A percentile compares a stretch with the other conserved stretches of the same genome.
phyloP scores from a whole-genome alignment of 2,329 filamentous ascomycete species.

The Talaromyces islandicus region DNA sequence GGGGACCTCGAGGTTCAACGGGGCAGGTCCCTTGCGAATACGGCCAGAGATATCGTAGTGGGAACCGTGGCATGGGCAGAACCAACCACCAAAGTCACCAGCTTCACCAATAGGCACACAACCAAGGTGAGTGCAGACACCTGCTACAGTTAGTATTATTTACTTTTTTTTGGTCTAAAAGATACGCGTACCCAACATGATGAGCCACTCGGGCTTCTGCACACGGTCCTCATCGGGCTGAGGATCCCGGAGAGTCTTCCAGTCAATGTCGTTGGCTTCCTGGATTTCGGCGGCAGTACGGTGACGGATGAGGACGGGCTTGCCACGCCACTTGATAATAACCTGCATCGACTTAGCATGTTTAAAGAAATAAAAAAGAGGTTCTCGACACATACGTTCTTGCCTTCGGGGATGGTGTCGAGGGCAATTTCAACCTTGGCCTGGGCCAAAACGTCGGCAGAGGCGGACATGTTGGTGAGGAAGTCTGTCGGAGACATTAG shows the following conservation, averaged over 20 bases:
- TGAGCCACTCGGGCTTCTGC: conserved; percentile 96
- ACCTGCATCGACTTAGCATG: conserved; percentile 50
- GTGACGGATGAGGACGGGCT: conserved; percentile 99
- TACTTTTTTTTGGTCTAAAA: conserved; percentile 6
- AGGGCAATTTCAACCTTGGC: conserved; percentile 99
- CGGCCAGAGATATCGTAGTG: conserved; percentile 99
- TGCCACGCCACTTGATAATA: conserved; percentile 99
- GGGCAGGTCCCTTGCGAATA: conserved; percentile 94
- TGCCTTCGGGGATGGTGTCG: conserved; percentile 88
- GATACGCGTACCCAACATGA: conserved; percentile 76
- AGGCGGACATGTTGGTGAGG: conserved; percentile 99
- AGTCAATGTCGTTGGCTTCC: conserved; percentile 83
- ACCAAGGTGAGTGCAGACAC: conserved; percentile 98
- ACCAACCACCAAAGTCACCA: conserved; percentile 97
- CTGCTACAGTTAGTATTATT: conserved; percentile 39
- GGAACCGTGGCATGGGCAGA: conserved; percentile 99
- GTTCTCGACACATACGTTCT: conserved; percentile 70
- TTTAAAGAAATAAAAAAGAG: not conserved
- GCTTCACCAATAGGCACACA: conserved; percentile 99
- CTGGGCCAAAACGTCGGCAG: conserved; percentile 96
- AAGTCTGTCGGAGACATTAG: conserved; percentile 63
- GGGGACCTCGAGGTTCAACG: conserved; percentile 94
- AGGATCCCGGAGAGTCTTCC: conserved; percentile 80
- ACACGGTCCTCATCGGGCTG: conserved; percentile 87
- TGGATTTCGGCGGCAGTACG: conserved; percentile 89